Conservation (phyloP, 257 asterid species). For the Nicotiana tomentosiformis region DNA sequence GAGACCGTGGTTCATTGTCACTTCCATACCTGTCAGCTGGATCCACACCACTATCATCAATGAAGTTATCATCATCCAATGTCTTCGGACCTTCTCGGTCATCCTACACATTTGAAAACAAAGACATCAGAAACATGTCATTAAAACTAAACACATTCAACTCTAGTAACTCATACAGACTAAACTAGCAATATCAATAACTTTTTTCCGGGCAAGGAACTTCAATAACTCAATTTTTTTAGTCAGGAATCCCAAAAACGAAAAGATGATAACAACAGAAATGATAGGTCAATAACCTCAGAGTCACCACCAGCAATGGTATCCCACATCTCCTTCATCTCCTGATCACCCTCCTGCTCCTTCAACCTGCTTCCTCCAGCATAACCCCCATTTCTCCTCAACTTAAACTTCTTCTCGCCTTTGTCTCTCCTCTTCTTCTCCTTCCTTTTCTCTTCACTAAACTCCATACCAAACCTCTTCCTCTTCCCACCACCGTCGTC, state of each 20-base stretch:
- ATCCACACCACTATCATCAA: constrained; percentile 75
- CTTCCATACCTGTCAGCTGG: constrained; percentile 65
- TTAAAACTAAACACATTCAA: background rate
- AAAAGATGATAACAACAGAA: background rate
- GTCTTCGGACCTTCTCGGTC: constrained; percentile 63
- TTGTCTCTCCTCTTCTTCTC: constrained; percentile 39
- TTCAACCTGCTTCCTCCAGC: constrained; percentile 51
- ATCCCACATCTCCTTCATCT: constrained; percentile 97
- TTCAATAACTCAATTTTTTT: background rate
- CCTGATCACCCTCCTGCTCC: constrained; percentile 76
- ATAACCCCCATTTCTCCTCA: constrained; percentile 33
- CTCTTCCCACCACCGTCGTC: constrained; percentile 51
- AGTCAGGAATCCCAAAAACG: background rate
- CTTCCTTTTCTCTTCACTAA: constrained; percentile 37
- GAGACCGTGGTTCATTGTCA: constrained; percentile 56
- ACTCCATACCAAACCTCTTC: constrained; percentile 45
- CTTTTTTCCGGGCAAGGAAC: background rate
- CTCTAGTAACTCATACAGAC: background rate
- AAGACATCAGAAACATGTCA: constrained; percentile 1
- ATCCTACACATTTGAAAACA: constrained; percentile 39
- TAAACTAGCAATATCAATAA: background rate
- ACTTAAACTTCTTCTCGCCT: constrained; percentile 47
- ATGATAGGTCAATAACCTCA: constrained; percentile 27
- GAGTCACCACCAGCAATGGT: constrained; percentile 65
- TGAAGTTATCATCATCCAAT: constrained; percentile 75